Evolutionary conservation across 2,329 filamentous ascomycete species (phyloP), one percentile per base, ranked within the genome.

Genomic region (Xylariaceae sp.): DNA sequence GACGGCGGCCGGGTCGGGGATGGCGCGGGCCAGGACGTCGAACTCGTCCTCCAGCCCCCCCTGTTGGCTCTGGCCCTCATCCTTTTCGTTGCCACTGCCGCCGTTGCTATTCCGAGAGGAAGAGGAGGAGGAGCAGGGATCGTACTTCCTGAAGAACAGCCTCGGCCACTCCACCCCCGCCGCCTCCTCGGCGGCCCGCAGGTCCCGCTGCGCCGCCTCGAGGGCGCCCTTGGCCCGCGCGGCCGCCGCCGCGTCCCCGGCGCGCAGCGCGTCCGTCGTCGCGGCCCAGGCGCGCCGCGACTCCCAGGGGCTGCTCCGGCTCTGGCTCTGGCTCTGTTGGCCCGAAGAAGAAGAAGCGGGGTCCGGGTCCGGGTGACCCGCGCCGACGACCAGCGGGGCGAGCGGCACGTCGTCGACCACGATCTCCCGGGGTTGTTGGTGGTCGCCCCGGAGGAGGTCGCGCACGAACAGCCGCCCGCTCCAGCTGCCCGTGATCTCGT

Each of bases 401-500:
- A 40, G 16, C 5, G 46, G 39, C 8, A 50, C 30, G 10, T 42
- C 31, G 14, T 49, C 43, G 6, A 51, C 41, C 17, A 43, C 29
- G 14, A 51, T 44, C 8, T 38, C 32, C 14, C 51, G 44, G 3
- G 43, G 4, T n/a, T n/a, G n/a, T n/a, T n/a, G n/a, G 5, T 38
- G 31, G 5, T 28, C 16, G 3, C 38, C 45, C 8, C 29, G 33
- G 3, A n/a, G 31, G 28, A 36, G 27, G 15, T 52, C 42, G 7
- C 32, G 42, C 8, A 53, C 37, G 1, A 26, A 39, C n/a, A 55
- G 43, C 3, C 31, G 32, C 5, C 42, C 40, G 12, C 41, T 50
- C 52, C 51, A 54, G 35, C 52, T 46, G 7, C 52, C 52, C 4
- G 35, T 36, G 10, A 53, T 18, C 25, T 51, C 42, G 25, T 43